A percentile compares a stretch with the other conserved stretches of the same genome.
Evolutionary conservation across 1,139 yeast genomes (phyloP).

Genomic region (Saccharomyces uvarum): DNA sequence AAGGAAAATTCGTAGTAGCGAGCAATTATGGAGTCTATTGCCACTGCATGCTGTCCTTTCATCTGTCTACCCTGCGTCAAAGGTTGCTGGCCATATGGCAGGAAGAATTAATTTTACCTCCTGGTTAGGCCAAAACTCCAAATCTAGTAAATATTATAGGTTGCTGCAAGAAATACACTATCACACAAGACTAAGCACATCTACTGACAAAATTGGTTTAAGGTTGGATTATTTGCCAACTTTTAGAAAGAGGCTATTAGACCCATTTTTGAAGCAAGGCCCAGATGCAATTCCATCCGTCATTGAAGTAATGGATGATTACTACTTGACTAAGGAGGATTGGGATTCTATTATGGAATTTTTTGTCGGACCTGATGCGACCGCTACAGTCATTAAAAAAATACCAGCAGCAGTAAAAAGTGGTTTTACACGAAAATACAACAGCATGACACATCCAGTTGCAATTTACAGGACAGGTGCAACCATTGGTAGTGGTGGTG

Average conservation of each 20-base stretch:
- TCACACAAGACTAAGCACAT: slow-evolving; percentile 73
- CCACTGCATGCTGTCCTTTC: slow-evolving; percentile 91
- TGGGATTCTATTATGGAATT: slow-evolving; percentile 84
- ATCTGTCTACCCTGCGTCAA: slow-evolving; percentile 71
- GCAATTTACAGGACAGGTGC: slow-evolving; percentile 55
- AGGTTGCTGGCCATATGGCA: slow-evolving; percentile 62
- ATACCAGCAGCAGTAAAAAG: slow-evolving; percentile 71
- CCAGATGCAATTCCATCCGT: slow-evolving; percentile 59
- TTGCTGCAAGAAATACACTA: slow-evolving; percentile 81
- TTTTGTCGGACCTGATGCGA: slow-evolving; percentile 56
- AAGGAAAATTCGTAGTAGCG: slow-evolving; percentile 74
- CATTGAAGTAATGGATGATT: slow-evolving; percentile 67
- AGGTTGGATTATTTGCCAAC: slow-evolving; percentile 72
- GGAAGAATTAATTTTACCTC: slow-evolving; percentile 73
- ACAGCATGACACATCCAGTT: slow-evolving; percentile 68
- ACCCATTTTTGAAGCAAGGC: slow-evolving; percentile 48
- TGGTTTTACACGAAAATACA: slow-evolving; percentile 80
- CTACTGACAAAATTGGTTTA: slow-evolving; percentile 67
- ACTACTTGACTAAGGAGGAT: slow-evolving; percentile 81
- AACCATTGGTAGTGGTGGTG: slow-evolving; percentile 34
- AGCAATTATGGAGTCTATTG: slow-evolving; percentile 91
- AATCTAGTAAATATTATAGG: slow-evolving; percentile 68
- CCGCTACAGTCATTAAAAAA: slow-evolving; percentile 45
- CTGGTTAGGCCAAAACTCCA: slow-evolving; percentile 90
- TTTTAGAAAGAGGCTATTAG: slow-evolving; percentile 46